phyloP scores from a whole-genome alignment of 768 basidiomycete species.

The Sporobolomyces pararoseus region DNA sequence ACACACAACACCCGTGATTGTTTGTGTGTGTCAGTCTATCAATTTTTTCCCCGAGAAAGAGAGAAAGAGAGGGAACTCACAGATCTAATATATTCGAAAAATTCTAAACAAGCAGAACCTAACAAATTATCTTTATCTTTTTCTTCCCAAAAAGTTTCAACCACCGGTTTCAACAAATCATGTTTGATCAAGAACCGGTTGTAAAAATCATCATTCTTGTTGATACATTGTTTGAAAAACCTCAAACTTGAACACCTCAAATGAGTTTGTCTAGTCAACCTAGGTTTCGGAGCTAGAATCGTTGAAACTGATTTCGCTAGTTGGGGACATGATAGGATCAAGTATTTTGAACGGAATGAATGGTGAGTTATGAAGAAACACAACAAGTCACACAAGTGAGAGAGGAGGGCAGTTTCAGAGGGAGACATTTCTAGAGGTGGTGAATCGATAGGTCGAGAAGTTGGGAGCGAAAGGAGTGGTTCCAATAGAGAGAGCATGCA shows the following conservation, averaged over 20 bases:
- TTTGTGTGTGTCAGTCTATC: not conserved
- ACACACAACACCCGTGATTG: too few relatives aligned
- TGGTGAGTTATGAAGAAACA: conserved; percentile 85
- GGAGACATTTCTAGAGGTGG: conserved; percentile 53
- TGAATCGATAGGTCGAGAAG: too few relatives aligned
- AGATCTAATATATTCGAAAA: conserved; percentile 84
- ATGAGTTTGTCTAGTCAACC: conserved; percentile 83
- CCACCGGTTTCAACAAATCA: conserved; percentile 74
- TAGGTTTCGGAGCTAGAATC: conserved; percentile 67
- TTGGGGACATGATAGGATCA: conserved; percentile 68
- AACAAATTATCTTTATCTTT: conserved; percentile 84
- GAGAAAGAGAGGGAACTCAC: conserved; percentile 51
- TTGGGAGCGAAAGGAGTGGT: too few relatives aligned
- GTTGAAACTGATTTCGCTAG: conserved; percentile 70
- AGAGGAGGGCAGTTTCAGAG: conserved; percentile 63
- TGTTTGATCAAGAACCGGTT: conserved; percentile 79
- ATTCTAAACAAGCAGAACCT: conserved; percentile 91
- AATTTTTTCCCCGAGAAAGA: conserved; percentile 7
- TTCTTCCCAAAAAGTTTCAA: conserved; percentile 74
- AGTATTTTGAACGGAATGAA: conserved; percentile 85
- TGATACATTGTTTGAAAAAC: conserved; percentile 80
- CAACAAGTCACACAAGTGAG: conserved; percentile 85
- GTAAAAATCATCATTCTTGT: conserved; percentile 60
- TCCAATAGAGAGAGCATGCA: conserved; percentile 73
- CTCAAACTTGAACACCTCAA: conserved; percentile 87